Base-by-base conservation (phyloP, 345 rosid species). In the Murraya paniculata region DNA sequence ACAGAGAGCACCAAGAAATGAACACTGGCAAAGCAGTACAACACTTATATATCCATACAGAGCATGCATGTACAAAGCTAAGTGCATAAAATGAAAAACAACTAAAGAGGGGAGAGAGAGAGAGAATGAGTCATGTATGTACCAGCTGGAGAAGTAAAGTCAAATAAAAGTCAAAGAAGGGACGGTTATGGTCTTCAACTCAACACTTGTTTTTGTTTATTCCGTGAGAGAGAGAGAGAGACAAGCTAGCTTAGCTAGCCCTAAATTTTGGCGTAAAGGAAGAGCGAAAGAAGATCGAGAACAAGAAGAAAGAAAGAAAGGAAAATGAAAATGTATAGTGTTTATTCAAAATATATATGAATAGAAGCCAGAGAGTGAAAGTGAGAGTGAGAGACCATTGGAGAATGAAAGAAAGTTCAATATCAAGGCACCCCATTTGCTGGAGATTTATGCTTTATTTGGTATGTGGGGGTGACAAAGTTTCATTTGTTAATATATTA, bases 261-360 rank as follows among this genome's bases (percentile, higher is more conserved):
- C 81, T 68, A 83, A 82, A 72, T 69, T 64, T 71, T 50, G 84
- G 78, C 80, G 75, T 74, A 56, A 80, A 80, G 73, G 83, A 83
- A 66, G 90, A 80, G 76, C 69, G 88, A 13, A 11, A 85, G 81
- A 67, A 53, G 66, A 66, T 45, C 50, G 13, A 24, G 64, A 53
- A 53, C 57, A 53, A 53, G 57, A 19, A 53, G 21, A 19, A 18
- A 53, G 22, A 53, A 18, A 18, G 56, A 50, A 16, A 11, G 14
- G 50, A 21, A 65, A 61, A 61, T 30, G 70, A 64, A 74, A 62
- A 22, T 31, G n/a, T 27, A 7, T 11, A 24, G 19, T 39, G 6
- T 27, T 48, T 27, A 9, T 27, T 27, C 27, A 30, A 16, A 0
- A 30, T 57, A 35, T 35, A 24, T 16, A 39, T 19, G 50, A 16